Evolutionary conservation across 169 alveolate genomes (phyloP), one percentile per base, ranked within the genome.

Genomic region (Eimeria zaria): DNA sequence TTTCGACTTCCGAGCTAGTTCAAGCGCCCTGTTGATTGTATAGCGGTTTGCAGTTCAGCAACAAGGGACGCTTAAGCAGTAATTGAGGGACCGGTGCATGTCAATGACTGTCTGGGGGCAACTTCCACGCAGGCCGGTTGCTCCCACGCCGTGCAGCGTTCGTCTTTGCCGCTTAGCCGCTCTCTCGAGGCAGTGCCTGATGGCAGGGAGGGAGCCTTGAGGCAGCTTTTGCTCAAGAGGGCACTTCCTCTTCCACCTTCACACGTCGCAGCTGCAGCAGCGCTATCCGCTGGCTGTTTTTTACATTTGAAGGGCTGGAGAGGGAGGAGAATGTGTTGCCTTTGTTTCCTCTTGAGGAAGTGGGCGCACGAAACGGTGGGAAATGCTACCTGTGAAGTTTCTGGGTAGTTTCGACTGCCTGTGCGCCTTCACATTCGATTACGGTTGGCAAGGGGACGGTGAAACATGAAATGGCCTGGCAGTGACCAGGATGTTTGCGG

Each of bases 401-500:
- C 93, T 62, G 93, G 93, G 93, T 62, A 87, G 81, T 85, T 62
- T 60, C 93, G 83, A 41, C 36, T 41, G 93, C 64, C 93, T 41
- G 93, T 62, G 93, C 83, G 80, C 60, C 64, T 62, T 58, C 93
- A 24, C 81, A 62, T 48, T 58, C 48, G 27, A 20, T 44, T 44
- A 78, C 51, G 51, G 93, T 60, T 60, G 80, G 80, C 93, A 36
- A 87, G 93, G 22, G 93, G 93, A 62, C 44, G 93, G 53, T 53
- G 91, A 53, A 84, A 87, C 93, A 41, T 39, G 93, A 87, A 62
- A 30, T 22, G 67, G 91, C 74, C 93, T 87, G 93, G 93, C 93
- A 87, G 93, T 87, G 93, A 87, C 93, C 78, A 83, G 81, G 93
- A 62, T 87, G 51, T 87, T 62, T 87, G 93, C 93, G 71, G 91